A percentile compares a stretch with the other conserved stretches of the same genome.
These are phyloP conservation scores for Sequoiadendron giganteum DNA, from an alignment of 75 land plant species.

Conservation along the genomic window DNA sequence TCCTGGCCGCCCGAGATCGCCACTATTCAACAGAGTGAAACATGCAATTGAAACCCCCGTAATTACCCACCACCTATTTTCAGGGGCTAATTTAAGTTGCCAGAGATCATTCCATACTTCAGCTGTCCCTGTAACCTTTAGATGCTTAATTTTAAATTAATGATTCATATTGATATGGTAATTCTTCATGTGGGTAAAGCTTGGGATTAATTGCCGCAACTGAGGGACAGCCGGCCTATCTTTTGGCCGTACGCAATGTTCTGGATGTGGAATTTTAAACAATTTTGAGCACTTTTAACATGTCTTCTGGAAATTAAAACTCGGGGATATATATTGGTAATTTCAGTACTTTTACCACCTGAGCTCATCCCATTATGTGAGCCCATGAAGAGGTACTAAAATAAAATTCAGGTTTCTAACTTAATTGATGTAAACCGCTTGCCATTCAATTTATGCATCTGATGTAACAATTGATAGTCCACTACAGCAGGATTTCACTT, in stretches of 20 bases:
- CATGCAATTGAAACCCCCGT: neutral
- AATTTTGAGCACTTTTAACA: neutral
- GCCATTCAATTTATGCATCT: neutral
- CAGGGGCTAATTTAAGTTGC: neutral
- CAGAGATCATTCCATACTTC: neutral
- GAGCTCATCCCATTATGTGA: neutral
- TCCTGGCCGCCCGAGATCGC: neutral
- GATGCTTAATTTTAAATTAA: neutral
- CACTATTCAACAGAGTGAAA: neutral
- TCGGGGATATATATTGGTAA: neutral
- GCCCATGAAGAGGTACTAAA: neutral
- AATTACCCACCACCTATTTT: neutral
- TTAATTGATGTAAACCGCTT: neutral
- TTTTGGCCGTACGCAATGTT: neutral
- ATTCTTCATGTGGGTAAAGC: neutral
- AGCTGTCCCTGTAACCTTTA: neutral
- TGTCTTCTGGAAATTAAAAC: neutral
- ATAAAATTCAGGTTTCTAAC: neutral
- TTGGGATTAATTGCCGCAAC: neutral
- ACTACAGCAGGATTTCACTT: neutral
- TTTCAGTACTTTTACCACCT: neutral
- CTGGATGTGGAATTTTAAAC: neutral
- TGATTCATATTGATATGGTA: neutral
- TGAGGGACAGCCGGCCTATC: too few relatives aligned
- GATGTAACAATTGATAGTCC: neutral